Percentiles rank a stretch among this genome's conserved stretches.
phyloP scores from a whole-genome alignment of 148 eudicot genomes.

The Rhododendron kiyosumense region DNA sequence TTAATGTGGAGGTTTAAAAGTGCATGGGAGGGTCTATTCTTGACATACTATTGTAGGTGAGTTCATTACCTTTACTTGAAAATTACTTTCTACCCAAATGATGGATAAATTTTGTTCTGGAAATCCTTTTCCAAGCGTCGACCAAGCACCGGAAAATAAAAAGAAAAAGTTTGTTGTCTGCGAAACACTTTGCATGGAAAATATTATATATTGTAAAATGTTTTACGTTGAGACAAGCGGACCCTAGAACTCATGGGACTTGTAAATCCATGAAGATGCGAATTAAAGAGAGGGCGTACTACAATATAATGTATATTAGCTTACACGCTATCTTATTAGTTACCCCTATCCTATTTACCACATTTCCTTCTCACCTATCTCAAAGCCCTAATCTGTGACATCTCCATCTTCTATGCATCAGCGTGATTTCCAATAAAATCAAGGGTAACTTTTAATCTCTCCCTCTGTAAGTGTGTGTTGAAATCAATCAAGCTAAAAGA shows the following conservation, averaged over 20 bases:
- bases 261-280: not conserved
- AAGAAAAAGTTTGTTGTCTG: no score
- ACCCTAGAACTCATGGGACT: not conserved
- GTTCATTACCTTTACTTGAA: no score
- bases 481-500: not conserved
- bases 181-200: not conserved
- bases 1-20: no score
- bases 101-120: not conserved
- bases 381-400: not conserved
- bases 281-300: not conserved
- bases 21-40: no score
- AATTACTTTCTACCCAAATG: no score
- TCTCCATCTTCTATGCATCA: not conserved
- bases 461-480: not conserved
- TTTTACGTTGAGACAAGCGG: not conserved
- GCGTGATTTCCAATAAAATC: not conserved
- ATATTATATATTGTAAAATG: not conserved
- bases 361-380: not conserved
- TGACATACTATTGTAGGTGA: no score
- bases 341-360: not conserved
- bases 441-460: not conserved
- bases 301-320: not conserved
- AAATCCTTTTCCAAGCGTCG: no score
- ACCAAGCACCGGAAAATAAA: not conserved
- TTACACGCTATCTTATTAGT: not conserved